A percentile compares a stretch with the other conserved stretches of the same genome.
phyloP scores from a whole-genome alignment of 2,329 filamentous ascomycete species.

The Paraphoma chrysanthemicola region DNA sequence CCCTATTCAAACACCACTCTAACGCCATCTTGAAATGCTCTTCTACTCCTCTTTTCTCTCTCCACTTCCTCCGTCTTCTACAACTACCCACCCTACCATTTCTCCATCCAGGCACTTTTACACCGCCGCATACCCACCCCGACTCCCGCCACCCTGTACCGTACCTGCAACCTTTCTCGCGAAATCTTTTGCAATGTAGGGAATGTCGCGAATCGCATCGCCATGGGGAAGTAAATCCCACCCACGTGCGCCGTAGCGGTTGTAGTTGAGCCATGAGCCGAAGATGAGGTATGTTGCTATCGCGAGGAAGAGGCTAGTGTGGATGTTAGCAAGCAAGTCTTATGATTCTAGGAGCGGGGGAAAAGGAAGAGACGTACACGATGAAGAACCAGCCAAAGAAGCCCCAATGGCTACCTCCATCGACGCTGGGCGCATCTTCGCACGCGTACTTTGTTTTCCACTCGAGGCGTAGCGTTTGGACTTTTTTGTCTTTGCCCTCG shows the following conservation, averaged over 20 bases:
- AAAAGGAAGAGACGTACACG: slow-evolving; percentile 67
- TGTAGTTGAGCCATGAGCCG: slow-evolving; percentile 98
- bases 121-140: slow-evolving; percentile 94
- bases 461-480: slow-evolving; percentile 73
- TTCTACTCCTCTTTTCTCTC: neutral
- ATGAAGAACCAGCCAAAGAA: slow-evolving; percentile 98
- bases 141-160: slow-evolving; percentile 80
- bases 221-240: slow-evolving; percentile 95
- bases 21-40: neutral
- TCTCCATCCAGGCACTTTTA: slow-evolving; percentile 50
- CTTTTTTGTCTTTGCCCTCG: slow-evolving; percentile 54
- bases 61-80: no score
- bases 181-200: slow-evolving; percentile 92
- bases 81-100: neutral
- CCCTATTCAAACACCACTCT: neutral
- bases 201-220: slow-evolving; percentile 89
- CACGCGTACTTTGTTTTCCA: slow-evolving; percentile 93
- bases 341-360: neutral
- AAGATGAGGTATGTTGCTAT: slow-evolving; percentile 94
- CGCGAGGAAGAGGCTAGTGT: slow-evolving; percentile 76
- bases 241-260: slow-evolving; percentile 89
- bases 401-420: slow-evolving; percentile 73
- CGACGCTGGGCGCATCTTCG: slow-evolving; percentile 51
- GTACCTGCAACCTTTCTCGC: slow-evolving; percentile 79
- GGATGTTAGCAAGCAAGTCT: slow-evolving; percentile 10